phyloP scores from a whole-genome alignment of 208 protist species.

The Acanthamoeba castellanii region DNA sequence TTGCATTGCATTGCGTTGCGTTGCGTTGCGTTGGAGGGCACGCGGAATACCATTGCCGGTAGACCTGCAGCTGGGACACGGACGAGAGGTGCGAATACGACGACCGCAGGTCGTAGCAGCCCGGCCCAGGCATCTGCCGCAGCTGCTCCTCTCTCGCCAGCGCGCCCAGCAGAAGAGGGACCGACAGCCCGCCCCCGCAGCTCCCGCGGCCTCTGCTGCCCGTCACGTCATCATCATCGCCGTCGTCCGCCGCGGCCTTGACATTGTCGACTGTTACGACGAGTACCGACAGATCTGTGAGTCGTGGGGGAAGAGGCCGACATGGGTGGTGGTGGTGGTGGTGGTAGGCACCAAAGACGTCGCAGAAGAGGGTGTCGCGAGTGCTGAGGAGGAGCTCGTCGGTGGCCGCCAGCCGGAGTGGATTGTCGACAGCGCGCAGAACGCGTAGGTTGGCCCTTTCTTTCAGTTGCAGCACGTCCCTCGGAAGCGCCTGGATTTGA shows the following conservation, averaged over 20 bases:
- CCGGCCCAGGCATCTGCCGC: not conserved
- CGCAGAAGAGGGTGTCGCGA: not conserved
- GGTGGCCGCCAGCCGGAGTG: not conserved
- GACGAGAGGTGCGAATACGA: not conserved
- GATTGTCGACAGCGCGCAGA: not conserved
- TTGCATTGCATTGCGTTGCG: not conserved
- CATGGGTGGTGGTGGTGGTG: not conserved
- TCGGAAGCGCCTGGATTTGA: not conserved
- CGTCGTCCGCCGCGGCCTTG: not conserved
- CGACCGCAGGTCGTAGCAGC: not conserved
- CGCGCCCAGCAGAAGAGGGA: not conserved
- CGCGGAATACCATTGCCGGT: not conserved
- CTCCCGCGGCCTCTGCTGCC: not conserved
- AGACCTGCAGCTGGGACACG: constrained; percentile 14
- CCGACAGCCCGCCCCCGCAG: not conserved
- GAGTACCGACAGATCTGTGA: not conserved
- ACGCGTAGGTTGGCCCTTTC: not conserved
- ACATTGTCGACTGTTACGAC: not conserved
- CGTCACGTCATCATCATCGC: not conserved
- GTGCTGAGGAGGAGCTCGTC: not conserved
- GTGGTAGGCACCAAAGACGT: not conserved
- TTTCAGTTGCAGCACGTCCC: not conserved
- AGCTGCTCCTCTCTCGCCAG: not conserved
- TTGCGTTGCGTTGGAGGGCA: not conserved
- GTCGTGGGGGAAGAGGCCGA: not conserved